These are phyloP conservation scores for Acanthamoeba divionensis DNA, from an alignment of 208 protist genomes.

Conservation along the genomic window DNA sequence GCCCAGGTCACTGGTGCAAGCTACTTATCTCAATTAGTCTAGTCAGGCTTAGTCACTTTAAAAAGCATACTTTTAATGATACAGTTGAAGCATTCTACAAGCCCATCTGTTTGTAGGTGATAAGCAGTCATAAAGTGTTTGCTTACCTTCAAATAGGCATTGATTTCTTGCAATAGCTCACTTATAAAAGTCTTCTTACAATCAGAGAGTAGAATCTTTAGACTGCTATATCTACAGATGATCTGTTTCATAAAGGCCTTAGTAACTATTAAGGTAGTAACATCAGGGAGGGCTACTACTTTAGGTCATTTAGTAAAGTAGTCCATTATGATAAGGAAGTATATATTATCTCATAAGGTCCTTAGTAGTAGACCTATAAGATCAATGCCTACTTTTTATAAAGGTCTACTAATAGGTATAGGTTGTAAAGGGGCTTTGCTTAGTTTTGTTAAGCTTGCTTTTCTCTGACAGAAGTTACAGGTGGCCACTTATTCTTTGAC, in stretches of 20 bases:
- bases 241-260: neutral
- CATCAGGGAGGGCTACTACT: neutral
- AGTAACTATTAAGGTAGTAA: neutral
- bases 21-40: neutral
- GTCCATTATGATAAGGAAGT: conserved; percentile 2
- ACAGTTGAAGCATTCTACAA: neutral
- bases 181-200: neutral
- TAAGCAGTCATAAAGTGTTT: conserved; percentile 32
- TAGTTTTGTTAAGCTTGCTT: too few species aligned
- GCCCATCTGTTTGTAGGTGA: conserved; percentile 59
- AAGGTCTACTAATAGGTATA: too few species aligned
- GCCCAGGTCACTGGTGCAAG: neutral
- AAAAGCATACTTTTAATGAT: neutral
- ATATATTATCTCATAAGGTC: neutral
- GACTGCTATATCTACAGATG: neutral
- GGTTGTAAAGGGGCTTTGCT: too few species aligned
- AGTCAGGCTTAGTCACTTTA: neutral
- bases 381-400: neutral
- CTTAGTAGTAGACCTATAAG: neutral
- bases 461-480: too few species aligned
- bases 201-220: conserved; percentile 31
- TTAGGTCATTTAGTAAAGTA: conserved; percentile 34
- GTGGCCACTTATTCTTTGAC: too few species aligned
- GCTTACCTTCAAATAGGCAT: neutral
- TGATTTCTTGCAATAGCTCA: neutral